Evolutionary conservation across 306 rosid genomes (phyloP), one percentile per base, ranked within the genome.

Genomic region (Alnus rubra): DNA sequence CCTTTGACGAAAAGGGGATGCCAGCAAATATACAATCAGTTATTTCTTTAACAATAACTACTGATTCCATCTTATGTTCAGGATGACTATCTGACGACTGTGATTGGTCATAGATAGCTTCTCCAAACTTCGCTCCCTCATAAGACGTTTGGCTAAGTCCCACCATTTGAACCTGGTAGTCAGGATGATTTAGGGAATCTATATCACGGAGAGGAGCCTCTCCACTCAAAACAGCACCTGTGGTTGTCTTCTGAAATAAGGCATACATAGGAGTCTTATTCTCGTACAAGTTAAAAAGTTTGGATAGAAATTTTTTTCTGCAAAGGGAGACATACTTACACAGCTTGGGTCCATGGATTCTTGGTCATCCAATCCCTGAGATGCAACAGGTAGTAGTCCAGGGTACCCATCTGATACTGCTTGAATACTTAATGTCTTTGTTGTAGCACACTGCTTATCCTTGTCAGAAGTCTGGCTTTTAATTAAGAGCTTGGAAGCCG

Each of bases 291-390:
- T 45, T 76, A n/a, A 33, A n/a, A 33, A 35, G 51, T 49, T 70
- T 51, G 48, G 30, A 2, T 9, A 76, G 9, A 53, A 71, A 82
- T 35, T 9, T 30, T 60, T 59, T 69, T 67, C 31, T 31, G 9
- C 39, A 76, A 52, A 39, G 31, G 73, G 71, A 42, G 51, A 81
- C 80, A 78, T 74, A 85, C 97, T 88, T 88, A 95, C 98, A 49
- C 88, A 63, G 80, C 76, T 53, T 55, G 81, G 80, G 73, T 59
- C 73, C 28, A 71, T 71, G 67, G 84, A 79, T 71, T 67, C 83
- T 35, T 0, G 51, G 65, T 67, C 72, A 48, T 59, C 13, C 48
- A 74, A 70, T 35, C 69, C 81, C 69, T 69, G 82, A 71, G 84
- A 73, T 70, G 77, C 87, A 69, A 77, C 73, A 59, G 73, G 79